Base-by-base conservation (phyloP, 2,329 filamentous ascomycete genomes). In the Aspergillus spinulosporus region DNA sequence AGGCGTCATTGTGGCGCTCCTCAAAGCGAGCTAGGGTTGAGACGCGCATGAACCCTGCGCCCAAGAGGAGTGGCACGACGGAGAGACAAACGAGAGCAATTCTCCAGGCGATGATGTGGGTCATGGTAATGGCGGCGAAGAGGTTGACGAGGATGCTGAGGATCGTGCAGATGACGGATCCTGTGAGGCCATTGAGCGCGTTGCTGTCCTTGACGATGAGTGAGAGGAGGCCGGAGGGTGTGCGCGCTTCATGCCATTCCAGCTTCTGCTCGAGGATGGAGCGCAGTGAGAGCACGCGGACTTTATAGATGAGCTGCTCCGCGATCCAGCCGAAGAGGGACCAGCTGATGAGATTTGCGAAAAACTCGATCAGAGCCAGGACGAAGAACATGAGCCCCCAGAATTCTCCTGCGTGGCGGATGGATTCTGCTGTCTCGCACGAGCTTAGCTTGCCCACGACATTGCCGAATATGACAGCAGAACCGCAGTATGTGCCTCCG, bases 21-120 rank as follows among this genome's bases (percentile, higher is more conserved):
- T 88, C 87, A 26, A 83, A 82, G 70, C 66, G 78, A 4, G 82
- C 80, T 1, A 88, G 79, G 4, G 84, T 80, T 5, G 67, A 80
- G 26, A 90, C 77, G 61, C 88, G 83, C 82, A 91, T 84, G 62
- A 88, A 82, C 0, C 88, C 88, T 0, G 87, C 80, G 0, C 84
- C 83, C 0, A 92, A 76, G 11, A 90, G 79, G 2, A 91, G 72
- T 0, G 88, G 89, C 0, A 91, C 84, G 1, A 84, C 81, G 0
- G 87, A 82, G 2, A 92, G 78, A 50, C 86, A 85, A 1, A 91
- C 88, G 11, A 92, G 75, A 0, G 88, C 86, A 59, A 92, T 90
- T 66, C 85, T 88, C 88, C 88, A 92, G 4, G 86, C 86, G 34
- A 91, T 77, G 32, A 88, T 82, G 60, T 88, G 86, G 0, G 87